These are phyloP conservation scores for Aeminium ludgeri DNA, from an alignment of 495 filamentous ascomycete species.

Conservation along the genomic window DNA sequence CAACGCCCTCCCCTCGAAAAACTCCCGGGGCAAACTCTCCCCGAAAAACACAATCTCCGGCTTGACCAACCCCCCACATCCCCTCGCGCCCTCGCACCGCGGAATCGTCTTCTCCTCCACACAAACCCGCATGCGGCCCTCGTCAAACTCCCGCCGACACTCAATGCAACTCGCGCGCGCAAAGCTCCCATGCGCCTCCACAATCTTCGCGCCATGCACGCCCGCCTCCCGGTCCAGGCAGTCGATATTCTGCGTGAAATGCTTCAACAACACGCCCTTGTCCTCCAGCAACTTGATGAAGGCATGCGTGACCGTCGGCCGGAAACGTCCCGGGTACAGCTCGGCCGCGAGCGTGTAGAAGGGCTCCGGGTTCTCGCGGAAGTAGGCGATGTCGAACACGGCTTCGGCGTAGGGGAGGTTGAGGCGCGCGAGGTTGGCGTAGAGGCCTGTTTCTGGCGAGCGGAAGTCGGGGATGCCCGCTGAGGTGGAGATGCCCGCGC, in stretches of 20 bases:
- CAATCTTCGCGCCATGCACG: slow-evolving; percentile 58
- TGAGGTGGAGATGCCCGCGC: slow-evolving; percentile 18
- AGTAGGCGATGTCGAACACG: slow-evolving; percentile 77
- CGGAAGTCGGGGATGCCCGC: slow-evolving; percentile 54
- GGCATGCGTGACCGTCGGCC: slow-evolving; percentile 66
- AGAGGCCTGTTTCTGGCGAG: slow-evolving; percentile 57
- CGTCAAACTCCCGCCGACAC: slow-evolving; percentile 54
- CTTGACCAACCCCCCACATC: slow-evolving; percentile 80
- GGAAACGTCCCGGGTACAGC: slow-evolving; percentile 79
- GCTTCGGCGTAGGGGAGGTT: slow-evolving; percentile 66
- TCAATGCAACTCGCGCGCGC: slow-evolving; percentile 80
- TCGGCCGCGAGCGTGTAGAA: slow-evolving; percentile 88
- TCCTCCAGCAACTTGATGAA: slow-evolving; percentile 62
- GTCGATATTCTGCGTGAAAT: slow-evolving; percentile 97
- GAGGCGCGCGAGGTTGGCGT: slow-evolving; percentile 68
- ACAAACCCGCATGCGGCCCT: slow-evolving; percentile 50
- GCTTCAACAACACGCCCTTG: slow-evolving; percentile 61
- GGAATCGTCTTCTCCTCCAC: slow-evolving; percentile 50
- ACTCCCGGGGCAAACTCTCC: slow-evolving; percentile 50
- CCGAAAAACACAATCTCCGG: slow-evolving; percentile 96
- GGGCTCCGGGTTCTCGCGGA: slow-evolving; percentile 63
- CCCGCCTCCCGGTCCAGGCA: slow-evolving; percentile 81
- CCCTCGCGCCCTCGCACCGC: slow-evolving; percentile 40
- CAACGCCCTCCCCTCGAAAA: slow-evolving; percentile 41
- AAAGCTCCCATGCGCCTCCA: slow-evolving; percentile 94